Evolutionary conservation across 2,329 filamentous ascomycete species (phyloP), one percentile per base, ranked within the genome.

Genomic region (Epichloe brachyelytri): DNA sequence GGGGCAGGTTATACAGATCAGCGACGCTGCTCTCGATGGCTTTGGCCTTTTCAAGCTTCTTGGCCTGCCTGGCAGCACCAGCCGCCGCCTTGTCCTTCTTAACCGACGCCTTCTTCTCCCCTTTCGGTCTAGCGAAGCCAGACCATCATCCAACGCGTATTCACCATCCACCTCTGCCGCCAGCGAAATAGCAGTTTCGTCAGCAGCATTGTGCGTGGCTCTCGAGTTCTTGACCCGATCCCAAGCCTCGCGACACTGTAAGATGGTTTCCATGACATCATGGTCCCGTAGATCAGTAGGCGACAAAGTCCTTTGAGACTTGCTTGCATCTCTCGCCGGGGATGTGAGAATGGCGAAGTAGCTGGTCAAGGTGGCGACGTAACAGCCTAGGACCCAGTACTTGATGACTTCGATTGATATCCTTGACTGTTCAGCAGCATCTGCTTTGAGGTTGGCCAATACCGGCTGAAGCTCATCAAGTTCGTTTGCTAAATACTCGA

Each of bases 321-420:
- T 75, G 37, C 73, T 68, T 1, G 72, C 70, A 53, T 82, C 80
- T 47, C 82, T 75, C 2, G 83, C 77, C 1, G 88, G 83, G 0
- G 88, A 95, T 11, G 88, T 88, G n/a, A 98, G 71, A 37, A 97
- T 78, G 38, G 90, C 87, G 65, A 98, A 95, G 67, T 98, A 98
- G 80, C 95, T 90, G 46, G 86, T 84, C 58, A 98, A 74, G 1
- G 88, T 78, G 43, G 86, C 88, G 22, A 97, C 74, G 63, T 98
- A 97, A 53, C 89, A 87, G 5, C 87, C 84, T 39, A 95, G 73
- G 11, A 90, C 82, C 65, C 88, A 83, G 63, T 86, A 83, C 65
- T 91, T 93, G 53, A 88, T 75, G 8, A 82, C 73, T 20, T 78
- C 71, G n/a, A 84, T 65, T 2, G 79, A 79, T 51, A 70, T 74